These are phyloP conservation scores for Secale cereale DNA, from an alignment of 176 grass and related monocot genomes.

Conservation along the genomic window DNA sequence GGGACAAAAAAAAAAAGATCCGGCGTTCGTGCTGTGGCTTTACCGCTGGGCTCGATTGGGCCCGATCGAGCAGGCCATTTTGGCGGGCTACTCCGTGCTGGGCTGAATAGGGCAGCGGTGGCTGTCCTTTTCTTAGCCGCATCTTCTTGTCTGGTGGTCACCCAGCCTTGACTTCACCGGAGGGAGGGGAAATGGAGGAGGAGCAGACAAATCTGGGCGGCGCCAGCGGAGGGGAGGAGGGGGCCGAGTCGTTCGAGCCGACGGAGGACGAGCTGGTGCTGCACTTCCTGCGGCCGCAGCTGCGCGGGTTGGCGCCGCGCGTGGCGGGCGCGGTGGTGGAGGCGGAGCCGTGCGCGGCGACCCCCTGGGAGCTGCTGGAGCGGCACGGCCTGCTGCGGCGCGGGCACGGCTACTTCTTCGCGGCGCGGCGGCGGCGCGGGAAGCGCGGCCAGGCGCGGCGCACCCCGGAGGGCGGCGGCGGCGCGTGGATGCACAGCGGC, in stretches of 20 bases:
- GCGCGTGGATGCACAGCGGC: constrained; percentile 23
- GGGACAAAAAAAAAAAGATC: no score
- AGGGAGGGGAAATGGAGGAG: background rate
- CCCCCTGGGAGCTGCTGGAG: constrained; percentile 42
- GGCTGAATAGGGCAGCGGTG: background rate
- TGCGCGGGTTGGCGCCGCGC: constrained; percentile 41
- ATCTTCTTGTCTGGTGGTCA: background rate
- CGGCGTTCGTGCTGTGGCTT: no score
- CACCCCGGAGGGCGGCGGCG: background rate
- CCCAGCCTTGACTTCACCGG: background rate
- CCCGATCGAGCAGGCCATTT: background rate
- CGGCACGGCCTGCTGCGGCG: constrained; percentile 13
- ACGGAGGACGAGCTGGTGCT: constrained; percentile 46
- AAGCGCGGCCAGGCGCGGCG: background rate
- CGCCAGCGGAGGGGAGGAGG: background rate
- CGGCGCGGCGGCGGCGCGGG: background rate
- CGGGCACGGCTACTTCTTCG: constrained; percentile 36
- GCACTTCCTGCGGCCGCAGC: constrained; percentile 33
- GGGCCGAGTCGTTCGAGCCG: constrained; percentile 2
- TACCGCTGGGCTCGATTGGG: background rate
- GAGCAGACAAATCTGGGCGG: background rate
- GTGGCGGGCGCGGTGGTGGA: constrained; percentile 39
- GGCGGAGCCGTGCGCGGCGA: constrained; percentile 20
- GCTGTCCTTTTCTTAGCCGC: background rate
- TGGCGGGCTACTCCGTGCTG: background rate